Conservation (phyloP, 345 rosid species). For the Bretschneidera sinensis region DNA sequence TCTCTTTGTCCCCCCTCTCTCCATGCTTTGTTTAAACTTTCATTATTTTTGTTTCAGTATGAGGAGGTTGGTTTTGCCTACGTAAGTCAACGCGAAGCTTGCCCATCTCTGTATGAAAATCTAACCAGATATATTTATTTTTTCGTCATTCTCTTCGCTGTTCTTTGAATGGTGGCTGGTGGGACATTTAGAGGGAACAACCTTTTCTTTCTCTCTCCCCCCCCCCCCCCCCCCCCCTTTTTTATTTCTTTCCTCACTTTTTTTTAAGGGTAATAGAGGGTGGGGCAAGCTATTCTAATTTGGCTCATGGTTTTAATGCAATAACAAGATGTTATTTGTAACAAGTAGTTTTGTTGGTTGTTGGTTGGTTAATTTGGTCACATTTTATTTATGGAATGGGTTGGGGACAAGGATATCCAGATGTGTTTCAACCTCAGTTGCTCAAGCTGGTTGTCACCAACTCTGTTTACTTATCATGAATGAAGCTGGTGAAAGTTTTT, state of each 20-base stretch:
- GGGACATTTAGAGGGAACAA: not conserved
- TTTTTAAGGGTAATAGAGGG: not conserved
- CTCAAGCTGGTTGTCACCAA: not conserved
- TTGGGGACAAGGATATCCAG: not conserved
- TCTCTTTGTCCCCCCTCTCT: not conserved
- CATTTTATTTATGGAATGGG: not conserved
- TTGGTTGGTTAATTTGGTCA: too few species aligned
- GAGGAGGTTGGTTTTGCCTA: constrained; percentile 92
- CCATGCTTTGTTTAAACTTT: constrained; percentile 7
- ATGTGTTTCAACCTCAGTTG: not conserved
- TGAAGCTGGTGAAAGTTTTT: constrained; percentile 2
- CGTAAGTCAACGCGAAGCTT: constrained; percentile 82
- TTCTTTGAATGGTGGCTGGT: not conserved
- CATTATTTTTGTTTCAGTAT: constrained; percentile 40
- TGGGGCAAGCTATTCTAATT: too few species aligned
- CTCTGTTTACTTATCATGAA: not conserved
- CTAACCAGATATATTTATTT: constrained; percentile 11
- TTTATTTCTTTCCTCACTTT: not conserved
- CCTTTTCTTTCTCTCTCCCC: too few species aligned
- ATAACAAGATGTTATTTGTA: too few species aligned
- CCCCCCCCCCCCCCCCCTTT: too few species aligned
- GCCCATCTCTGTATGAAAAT: constrained; percentile 74
- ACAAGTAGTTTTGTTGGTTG: too few species aligned
- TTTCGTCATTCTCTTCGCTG: constrained; percentile 13
- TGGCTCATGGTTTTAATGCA: too few species aligned